Percentiles rank a stretch among this genome's conserved stretches.
These are phyloP conservation scores for Nymphaea thermarum DNA, from an alignment of 164 flowering plant species.

Conservation along the genomic window DNA sequence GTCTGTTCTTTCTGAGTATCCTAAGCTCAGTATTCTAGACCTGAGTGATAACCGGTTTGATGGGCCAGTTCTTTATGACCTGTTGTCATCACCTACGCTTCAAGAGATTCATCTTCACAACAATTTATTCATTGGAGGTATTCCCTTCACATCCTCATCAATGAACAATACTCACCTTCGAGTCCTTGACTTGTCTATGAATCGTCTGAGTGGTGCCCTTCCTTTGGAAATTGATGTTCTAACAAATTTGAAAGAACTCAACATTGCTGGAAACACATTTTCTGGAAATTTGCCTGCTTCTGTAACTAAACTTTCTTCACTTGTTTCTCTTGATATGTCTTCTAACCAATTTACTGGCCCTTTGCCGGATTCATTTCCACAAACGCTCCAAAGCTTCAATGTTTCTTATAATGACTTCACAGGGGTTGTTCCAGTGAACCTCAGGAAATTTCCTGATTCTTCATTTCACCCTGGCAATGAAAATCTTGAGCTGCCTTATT, in stretches of 20 bases:
- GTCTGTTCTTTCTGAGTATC: slow-evolving; percentile 38
- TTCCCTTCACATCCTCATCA: slow-evolving; percentile 34
- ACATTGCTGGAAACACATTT: slow-evolving; percentile 61
- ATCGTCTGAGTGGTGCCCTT: slow-evolving; percentile 50
- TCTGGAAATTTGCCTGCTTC: slow-evolving; percentile 79
- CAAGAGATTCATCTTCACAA: slow-evolving; percentile 61
- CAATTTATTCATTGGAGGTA: slow-evolving; percentile 43
- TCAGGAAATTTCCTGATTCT: slow-evolving; percentile 60
- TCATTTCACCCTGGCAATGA: slow-evolving; percentile 88
- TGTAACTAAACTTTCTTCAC: slow-evolving; percentile 32
- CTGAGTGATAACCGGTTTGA: slow-evolving; percentile 63
- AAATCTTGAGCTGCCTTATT: slow-evolving; percentile 36
- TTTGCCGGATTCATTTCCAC: slow-evolving; percentile 56
- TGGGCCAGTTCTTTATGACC: slow-evolving; percentile 41
- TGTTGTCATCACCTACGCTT: slow-evolving; percentile 50
- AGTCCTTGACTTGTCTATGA: slow-evolving; percentile 77
- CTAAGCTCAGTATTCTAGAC: slow-evolving; percentile 67
- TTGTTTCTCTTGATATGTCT: slow-evolving; percentile 60
- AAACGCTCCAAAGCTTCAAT: slow-evolving; percentile 51
- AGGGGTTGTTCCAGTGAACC: slow-evolving; percentile 74
- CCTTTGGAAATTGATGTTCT: slow-evolving; percentile 58
- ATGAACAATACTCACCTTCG: slow-evolving; percentile 30
- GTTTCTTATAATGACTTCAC: slow-evolving; percentile 80
- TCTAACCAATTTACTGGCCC: slow-evolving; percentile 73
- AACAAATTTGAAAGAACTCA: slow-evolving; percentile 43